Percentiles rank a stretch among this genome's conserved stretches.
Evolutionary conservation across 208 protist genomes (phyloP).

Genomic region (Trypanosoma brucei): DNA sequence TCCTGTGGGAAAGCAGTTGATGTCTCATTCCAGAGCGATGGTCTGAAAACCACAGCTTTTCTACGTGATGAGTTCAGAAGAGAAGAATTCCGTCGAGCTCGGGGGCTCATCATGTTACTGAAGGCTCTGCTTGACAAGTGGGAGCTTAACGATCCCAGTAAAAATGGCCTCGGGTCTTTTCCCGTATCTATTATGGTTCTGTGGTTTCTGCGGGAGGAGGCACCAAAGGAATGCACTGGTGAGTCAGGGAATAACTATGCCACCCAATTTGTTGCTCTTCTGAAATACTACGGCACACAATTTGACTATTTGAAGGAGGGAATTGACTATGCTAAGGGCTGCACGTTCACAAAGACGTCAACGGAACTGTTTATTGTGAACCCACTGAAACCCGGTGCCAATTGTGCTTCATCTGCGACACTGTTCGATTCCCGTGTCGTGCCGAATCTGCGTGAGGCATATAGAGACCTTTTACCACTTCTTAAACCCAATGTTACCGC

Average conservation of each 20-base stretch:
- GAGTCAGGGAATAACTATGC: slow-evolving; percentile 47
- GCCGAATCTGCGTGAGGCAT: slow-evolving; percentile 44
- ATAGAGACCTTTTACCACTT: slow-evolving; percentile 24
- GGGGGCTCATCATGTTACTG: slow-evolving; percentile 69
- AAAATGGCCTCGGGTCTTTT: slow-evolving; percentile 82
- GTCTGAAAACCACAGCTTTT: slow-evolving; percentile 54
- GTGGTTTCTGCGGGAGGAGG: slow-evolving; percentile 63
- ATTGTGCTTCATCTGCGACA: slow-evolving; percentile 64
- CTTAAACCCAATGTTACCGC: slow-evolving; percentile 19
- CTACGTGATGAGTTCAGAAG: slow-evolving; percentile 62
- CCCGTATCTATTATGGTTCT: slow-evolving; percentile 76
- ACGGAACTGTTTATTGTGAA: slow-evolving; percentile 68
- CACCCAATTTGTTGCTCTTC: slow-evolving; percentile 57
- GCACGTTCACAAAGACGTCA: slow-evolving; percentile 44
- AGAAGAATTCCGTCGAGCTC: slow-evolving; percentile 55
- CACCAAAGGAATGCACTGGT: slow-evolving; percentile 24
- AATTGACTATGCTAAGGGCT: slow-evolving; percentile 62
- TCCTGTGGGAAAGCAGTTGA: slow-evolving; percentile 45
- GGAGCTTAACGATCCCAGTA: slow-evolving; percentile 68
- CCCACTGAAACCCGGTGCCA: slow-evolving; percentile 48
- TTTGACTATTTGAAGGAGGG: slow-evolving; percentile 49
- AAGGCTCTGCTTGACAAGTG: slow-evolving; percentile 60
- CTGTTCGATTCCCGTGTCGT: slow-evolving; percentile 41
- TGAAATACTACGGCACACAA: slow-evolving; percentile 66
- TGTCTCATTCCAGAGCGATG: slow-evolving; percentile 67